A percentile compares a stretch with the other conserved stretches of the same genome.
These are phyloP conservation scores for Vaccinium myrtillus DNA, from an alignment of 148 eudicot species.

Conservation along the genomic window DNA sequence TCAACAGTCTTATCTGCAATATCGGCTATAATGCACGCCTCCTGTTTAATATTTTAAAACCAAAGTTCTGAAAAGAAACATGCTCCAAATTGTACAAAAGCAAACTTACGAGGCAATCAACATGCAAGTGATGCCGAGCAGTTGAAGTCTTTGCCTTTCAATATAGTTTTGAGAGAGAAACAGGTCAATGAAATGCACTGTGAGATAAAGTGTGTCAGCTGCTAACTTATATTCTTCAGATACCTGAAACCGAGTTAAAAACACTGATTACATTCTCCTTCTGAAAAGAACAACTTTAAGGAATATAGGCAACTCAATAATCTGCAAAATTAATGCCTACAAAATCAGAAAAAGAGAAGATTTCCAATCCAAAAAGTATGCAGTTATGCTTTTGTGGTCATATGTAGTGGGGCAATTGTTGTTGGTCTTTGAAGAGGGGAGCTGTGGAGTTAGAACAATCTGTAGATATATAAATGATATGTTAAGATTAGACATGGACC, in stretches of 20 bases:
- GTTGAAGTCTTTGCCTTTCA: constrained; percentile 75
- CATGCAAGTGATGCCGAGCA: constrained; percentile 90
- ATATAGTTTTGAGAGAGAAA: constrained; percentile 70
- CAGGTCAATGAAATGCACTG: constrained; percentile 71
- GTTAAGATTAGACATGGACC: not conserved
- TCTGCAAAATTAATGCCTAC: not conserved
- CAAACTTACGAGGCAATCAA: constrained; percentile 84
- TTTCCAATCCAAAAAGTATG: too few relatives aligned
- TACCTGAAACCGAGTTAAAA: constrained; percentile 41
- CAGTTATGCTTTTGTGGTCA: too few relatives aligned
- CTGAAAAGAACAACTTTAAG: not conserved
- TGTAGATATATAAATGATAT: not conserved
- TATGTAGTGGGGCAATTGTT: too few relatives aligned
- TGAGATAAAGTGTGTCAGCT: constrained; percentile 77
- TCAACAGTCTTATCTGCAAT: not conserved
- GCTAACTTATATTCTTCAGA: constrained; percentile 82
- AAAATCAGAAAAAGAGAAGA: not conserved
- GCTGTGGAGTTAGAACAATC: not conserved
- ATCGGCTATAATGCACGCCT: not conserved
- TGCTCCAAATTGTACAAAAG: not conserved
- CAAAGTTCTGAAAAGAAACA: not conserved
- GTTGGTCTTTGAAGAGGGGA: too few relatives aligned
- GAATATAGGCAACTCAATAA: not conserved
- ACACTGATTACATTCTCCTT: not conserved
- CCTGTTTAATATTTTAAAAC: constrained; percentile 11